A percentile compares a stretch with the other conserved stretches of the same genome.
phyloP scores from a whole-genome alignment of 805 yeast species.

The Hanseniaspora nectarophila region DNA sequence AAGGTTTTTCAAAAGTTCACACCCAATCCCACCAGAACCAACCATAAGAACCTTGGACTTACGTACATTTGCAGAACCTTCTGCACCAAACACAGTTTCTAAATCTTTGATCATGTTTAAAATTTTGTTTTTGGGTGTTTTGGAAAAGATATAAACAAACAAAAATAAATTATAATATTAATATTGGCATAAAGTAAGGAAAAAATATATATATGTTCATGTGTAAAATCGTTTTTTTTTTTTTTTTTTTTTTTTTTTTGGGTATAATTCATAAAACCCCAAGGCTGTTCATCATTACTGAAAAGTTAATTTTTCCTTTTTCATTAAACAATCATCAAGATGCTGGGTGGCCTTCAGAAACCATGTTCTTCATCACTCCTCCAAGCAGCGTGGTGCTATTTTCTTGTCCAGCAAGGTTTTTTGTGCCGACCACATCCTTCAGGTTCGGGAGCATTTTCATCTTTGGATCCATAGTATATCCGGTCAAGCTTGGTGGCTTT shows the following conservation, averaged over 20 bases:
- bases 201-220: too few relatives aligned
- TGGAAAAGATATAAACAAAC: too few relatives aligned
- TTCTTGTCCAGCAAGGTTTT: background rate
- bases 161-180: too few relatives aligned
- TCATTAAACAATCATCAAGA: too few relatives aligned
- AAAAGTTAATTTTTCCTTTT: too few relatives aligned
- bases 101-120: constrained; percentile 12
- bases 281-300: too few relatives aligned
- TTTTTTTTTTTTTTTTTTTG: too few relatives aligned
- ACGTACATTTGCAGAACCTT: constrained; percentile 18
- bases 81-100: constrained; percentile 8
- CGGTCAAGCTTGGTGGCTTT: background rate
- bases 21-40: constrained; percentile 96
- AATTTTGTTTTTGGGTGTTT: too few relatives aligned
- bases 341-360: constrained; percentile 4
- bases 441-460: background rate
- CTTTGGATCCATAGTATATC: background rate
- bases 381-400: too few relatives aligned
- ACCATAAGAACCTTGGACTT: constrained; percentile 58
- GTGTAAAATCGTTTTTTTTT: too few relatives aligned
- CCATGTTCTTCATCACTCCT: constrained; percentile 1
- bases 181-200: too few relatives aligned
- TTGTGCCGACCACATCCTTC: background rate
- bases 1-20: constrained; percentile 74
- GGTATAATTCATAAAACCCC: too few relatives aligned